These are phyloP conservation scores for Lactarius hatsudake DNA, from an alignment of 768 basidiomycete species.

Conservation along the genomic window DNA sequence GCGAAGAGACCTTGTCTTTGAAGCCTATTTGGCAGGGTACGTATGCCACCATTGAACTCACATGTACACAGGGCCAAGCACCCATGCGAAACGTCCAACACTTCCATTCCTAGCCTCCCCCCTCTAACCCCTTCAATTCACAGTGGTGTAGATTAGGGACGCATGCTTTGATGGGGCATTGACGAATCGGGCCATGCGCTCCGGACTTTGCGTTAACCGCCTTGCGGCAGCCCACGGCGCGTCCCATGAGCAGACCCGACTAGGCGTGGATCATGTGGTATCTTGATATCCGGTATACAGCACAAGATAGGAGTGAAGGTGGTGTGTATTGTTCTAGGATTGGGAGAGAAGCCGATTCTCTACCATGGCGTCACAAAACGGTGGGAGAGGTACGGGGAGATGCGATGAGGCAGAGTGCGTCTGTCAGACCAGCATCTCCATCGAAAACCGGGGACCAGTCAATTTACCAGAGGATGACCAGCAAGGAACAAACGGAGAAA, in stretches of 20 bases:
- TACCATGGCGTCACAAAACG: background rate
- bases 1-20: constrained; percentile 5
- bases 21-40: constrained; percentile 17
- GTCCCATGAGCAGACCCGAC: background rate
- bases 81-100: background rate
- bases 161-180: constrained; percentile 8
- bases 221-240: background rate
- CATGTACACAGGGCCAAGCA: background rate
- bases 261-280: background rate
- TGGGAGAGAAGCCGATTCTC: background rate
- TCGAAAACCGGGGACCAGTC: background rate
- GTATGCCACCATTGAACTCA: background rate
- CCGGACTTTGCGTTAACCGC: background rate
- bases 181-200: background rate
- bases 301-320: background rate
- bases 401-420: background rate
- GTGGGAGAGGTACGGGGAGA: background rate
- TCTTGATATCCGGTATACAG: background rate
- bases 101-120: background rate
- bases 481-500: background rate
- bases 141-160: background rate
- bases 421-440: background rate
- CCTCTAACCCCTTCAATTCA: background rate
- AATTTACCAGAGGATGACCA: background rate
- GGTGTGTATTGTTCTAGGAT: background rate